Percentiles rank a stretch among this genome's conserved stretches.
Conservation (phyloP, 2,329 filamentous ascomycete genomes). For the Hymenoscyphus fructigenus region DNA sequence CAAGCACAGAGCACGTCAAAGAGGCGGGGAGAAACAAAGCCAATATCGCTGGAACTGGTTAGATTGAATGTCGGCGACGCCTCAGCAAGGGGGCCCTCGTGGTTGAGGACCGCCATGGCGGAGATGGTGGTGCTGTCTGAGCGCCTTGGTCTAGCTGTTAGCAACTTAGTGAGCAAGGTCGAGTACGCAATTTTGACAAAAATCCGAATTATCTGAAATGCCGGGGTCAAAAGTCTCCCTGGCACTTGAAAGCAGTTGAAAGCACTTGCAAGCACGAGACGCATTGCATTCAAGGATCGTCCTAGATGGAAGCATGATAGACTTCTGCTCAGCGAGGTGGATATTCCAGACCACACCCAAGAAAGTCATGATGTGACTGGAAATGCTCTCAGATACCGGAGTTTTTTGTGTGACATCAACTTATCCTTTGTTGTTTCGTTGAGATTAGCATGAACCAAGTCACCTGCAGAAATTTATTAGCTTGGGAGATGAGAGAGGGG, state of each 20-base stretch:
- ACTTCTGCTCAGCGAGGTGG: background rate
- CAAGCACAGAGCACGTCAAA: background rate
- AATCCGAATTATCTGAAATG: background rate
- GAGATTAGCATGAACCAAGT: background rate
- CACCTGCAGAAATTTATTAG: background rate
- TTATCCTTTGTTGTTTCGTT: background rate
- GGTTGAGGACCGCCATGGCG: slow-evolving; percentile 2
- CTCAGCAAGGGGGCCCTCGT: slow-evolving; percentile 2
- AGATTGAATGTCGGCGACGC: background rate
- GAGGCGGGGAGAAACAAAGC: slow-evolving; percentile 1
- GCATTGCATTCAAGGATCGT: background rate
- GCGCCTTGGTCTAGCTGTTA: background rate
- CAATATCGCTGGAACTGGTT: background rate
- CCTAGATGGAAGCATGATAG: background rate
- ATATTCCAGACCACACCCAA: background rate
- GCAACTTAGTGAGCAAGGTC: background rate
- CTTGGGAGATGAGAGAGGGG: background rate
- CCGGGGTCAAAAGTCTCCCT: background rate
- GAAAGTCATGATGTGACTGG: slow-evolving; percentile 1
- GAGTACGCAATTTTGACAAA: slow-evolving; percentile 1
- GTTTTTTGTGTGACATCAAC: background rate
- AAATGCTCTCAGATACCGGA: no score
- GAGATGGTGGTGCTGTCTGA: background rate
- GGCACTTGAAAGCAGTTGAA: background rate
- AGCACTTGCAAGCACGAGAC: background rate